phyloP scores from a whole-genome alignment of 2,329 filamentous ascomycete genomes.

The Pyrenophora graminea region DNA sequence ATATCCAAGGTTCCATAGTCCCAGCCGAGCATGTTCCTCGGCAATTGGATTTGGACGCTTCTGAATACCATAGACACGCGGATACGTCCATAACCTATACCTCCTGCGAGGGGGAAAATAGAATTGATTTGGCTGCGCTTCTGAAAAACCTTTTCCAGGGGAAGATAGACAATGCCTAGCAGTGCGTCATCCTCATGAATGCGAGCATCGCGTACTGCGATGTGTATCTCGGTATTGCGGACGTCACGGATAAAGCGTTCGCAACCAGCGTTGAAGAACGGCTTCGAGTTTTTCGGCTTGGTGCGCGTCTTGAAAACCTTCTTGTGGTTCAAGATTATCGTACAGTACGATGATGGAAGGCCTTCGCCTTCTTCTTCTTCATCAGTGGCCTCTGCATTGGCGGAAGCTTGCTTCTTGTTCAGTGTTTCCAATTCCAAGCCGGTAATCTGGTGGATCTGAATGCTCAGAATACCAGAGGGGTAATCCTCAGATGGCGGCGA shows the following conservation, averaged over 20 bases:
- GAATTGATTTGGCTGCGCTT: conserved; percentile 67
- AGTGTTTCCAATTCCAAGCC: conserved; percentile 66
- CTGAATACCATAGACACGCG: conserved; percentile 75
- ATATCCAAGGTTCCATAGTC: conserved; percentile 72
- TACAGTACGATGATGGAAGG: conserved; percentile 72
- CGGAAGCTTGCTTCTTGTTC: conserved; percentile 58
- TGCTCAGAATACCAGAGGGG: conserved; percentile 68
- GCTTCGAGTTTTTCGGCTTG: conserved; percentile 77
- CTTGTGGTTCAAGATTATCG: conserved; percentile 72
- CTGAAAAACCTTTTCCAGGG: conserved; percentile 64
- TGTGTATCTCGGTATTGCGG: conserved; percentile 67
- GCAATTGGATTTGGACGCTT: conserved; percentile 66
- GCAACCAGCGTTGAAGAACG: conserved; percentile 77
- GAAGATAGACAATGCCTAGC: conserved; percentile 71
- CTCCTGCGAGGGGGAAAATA: conserved; percentile 69
- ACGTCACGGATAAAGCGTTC: conserved; percentile 74
- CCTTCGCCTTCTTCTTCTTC: conserved; percentile 65
- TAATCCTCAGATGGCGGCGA: conserved; percentile 66
- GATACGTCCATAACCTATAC: conserved; percentile 71
- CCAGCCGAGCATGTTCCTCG: conserved; percentile 66
- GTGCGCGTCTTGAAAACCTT: conserved; percentile 72
- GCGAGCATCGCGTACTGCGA: conserved; percentile 69
- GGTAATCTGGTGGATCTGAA: conserved; percentile 75
- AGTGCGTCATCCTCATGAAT: conserved; percentile 71
- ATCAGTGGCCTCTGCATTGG: conserved; percentile 58